These are phyloP conservation scores for Bruguiera parviflora DNA, from an alignment of 345 rosid species.

Conservation along the genomic window DNA sequence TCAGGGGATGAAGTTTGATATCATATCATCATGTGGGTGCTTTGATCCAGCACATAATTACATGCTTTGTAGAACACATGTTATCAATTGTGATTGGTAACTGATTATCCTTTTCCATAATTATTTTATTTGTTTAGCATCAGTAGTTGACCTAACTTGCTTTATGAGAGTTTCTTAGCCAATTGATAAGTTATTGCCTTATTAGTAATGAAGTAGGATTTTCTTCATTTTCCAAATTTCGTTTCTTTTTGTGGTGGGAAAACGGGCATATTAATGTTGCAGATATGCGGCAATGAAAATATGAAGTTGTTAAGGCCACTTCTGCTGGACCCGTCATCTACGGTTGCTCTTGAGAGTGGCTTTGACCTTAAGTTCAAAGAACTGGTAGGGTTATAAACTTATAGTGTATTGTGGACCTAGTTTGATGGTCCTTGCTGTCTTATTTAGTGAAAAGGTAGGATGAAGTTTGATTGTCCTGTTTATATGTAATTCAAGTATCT, in stretches of 20 bases:
- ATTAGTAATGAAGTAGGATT: too few relatives aligned
- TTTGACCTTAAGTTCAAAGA: too few relatives aligned
- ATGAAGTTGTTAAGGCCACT: too few relatives aligned
- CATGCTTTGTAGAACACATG: neutral
- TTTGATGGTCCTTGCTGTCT: neutral
- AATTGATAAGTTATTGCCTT: neutral
- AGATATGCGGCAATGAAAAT: too few relatives aligned
- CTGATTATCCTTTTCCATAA: neutral
- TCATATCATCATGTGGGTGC: neutral
- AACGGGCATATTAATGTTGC: too few relatives aligned
- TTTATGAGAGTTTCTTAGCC: neutral
- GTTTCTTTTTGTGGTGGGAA: too few relatives aligned
- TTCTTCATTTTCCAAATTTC: too few relatives aligned
- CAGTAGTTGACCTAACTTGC: neutral
- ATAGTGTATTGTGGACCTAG: neutral
- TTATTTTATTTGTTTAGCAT: neutral
- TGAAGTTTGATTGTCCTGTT: neutral
- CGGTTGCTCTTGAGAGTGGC: too few relatives aligned
- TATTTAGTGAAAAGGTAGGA: neutral
- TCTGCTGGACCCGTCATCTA: too few relatives aligned
- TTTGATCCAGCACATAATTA: neutral
- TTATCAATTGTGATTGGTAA: neutral
- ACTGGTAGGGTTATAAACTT: too few relatives aligned
- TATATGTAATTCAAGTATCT: neutral
- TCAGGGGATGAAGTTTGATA: neutral